Evolutionary conservation across 2,329 filamentous ascomycete genomes (phyloP), one percentile per base, ranked within the genome.

Genomic region (Exophiala sideris): DNA sequence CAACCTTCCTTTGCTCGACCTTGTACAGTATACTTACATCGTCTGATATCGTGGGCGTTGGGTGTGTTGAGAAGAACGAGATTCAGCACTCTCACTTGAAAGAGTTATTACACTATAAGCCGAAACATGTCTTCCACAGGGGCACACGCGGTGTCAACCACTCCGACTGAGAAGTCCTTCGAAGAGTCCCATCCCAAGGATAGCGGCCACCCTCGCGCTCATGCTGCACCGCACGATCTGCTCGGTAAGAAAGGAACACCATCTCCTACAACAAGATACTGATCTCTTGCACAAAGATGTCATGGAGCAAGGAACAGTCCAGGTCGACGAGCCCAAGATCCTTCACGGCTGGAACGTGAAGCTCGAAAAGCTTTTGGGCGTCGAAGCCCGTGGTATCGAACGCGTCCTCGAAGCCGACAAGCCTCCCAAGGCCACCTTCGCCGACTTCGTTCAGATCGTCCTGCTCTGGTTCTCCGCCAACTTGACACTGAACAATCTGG

Each of bases 401-500:
- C 34, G 46, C 12, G 46, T 48, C n/a, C 34, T 18, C 5, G 46
- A 48, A 29, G 40, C n/a, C 33, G 33, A 39, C 16, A 20, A 20
- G n/a, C 33, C 46, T 8, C 14, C 14, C 9, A 24, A 29, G 20
- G 11, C 34, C 36, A 41, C 36, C 46, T 9, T 48, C 7, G 36
- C 16, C 1, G 60, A 62, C 21, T 65, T 65, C 47, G 44, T 64
- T 34, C 64, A 66, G 44, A 68, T 68, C 56, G 56, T 64, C 39
- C 54, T 64, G 34, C 55, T 73, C 45, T 73, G 70, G 70, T 70
- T 72, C 42, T 71, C 70, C 36, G 71, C 71, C 63, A 67, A 69
- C 14, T 64, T 73, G 57, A 67, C 68, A 1, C 66, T 68, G 1
- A 74, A 72, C 55, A 76, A 75, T 47, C 67, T 75, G 21, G 65